A percentile compares a stretch with the other conserved stretches of the same genome.
Conservation (phyloP, 2,329 filamentous ascomycete genomes). For the Chalaropsis ovoidea region DNA sequence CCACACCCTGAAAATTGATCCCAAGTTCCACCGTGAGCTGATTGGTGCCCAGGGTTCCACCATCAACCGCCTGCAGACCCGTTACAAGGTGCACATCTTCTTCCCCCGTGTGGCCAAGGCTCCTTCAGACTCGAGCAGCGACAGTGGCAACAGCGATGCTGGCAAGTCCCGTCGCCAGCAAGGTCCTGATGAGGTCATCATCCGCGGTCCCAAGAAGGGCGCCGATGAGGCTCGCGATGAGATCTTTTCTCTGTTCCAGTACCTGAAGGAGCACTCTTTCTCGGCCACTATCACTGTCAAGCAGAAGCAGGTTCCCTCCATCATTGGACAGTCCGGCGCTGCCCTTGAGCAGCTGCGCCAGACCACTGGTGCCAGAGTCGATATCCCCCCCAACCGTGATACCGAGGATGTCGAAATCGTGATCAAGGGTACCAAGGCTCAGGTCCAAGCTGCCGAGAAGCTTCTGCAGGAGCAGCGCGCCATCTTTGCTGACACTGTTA, state of each 20-base stretch:
- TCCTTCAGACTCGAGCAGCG: conserved; percentile 44
- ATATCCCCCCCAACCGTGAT: conserved; percentile 75
- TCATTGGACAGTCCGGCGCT: conserved; percentile 83
- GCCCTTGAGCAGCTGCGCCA: conserved; percentile 85
- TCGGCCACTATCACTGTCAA: conserved; percentile 73
- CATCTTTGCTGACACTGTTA: conserved; percentile 81
- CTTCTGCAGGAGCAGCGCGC: conserved; percentile 75
- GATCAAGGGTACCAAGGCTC: conserved; percentile 83
- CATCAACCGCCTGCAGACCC: conserved; percentile 83
- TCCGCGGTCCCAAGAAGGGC: conserved; percentile 85
- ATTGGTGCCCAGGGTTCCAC: conserved; percentile 81
- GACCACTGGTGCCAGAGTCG: conserved; percentile 76
- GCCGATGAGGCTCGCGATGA: conserved; percentile 88
- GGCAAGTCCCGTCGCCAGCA: conserved; percentile 61
- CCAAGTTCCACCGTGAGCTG: conserved; percentile 86
- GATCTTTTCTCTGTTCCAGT: conserved; percentile 78
- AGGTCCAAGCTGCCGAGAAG: conserved; percentile 87
- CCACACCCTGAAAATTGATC: conserved; percentile 77
- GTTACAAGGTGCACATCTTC: conserved; percentile 90
- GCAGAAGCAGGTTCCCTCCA: conserved; percentile 81
- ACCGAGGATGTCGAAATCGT: conserved; percentile 70
- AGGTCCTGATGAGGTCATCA: conserved; percentile 74
- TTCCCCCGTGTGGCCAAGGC: conserved; percentile 66
- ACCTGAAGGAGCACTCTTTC: conserved; percentile 77
- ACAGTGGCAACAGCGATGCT: conserved; percentile 56